Percentiles rank a stretch among this genome's conserved stretches.
These are phyloP conservation scores for Lonicera japonica DNA, from an alignment of 129 eudicot species.

Conservation along the genomic window DNA sequence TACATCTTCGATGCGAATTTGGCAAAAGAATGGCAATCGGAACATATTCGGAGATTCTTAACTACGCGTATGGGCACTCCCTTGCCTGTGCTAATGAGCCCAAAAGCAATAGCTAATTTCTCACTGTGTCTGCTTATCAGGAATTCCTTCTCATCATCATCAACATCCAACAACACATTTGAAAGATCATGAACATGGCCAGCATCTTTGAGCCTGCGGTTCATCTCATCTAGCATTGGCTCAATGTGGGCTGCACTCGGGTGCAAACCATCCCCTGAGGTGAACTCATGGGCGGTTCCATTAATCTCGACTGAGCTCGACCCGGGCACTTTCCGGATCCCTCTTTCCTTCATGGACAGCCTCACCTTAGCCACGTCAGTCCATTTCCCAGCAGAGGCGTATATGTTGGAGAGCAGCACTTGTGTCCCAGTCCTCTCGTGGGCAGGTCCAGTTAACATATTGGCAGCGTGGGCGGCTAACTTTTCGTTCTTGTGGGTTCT, in stretches of 20 bases:
- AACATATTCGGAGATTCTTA: slow-evolving; percentile 55
- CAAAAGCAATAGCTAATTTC: slow-evolving; percentile 49
- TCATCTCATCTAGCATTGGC: slow-evolving; percentile 36
- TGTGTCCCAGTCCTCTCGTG: slow-evolving; percentile 28
- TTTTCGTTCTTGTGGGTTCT: slow-evolving; percentile 38
- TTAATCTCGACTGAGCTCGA: slow-evolving; percentile 48
- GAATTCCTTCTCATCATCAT: slow-evolving; percentile 41
- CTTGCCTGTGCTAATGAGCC: slow-evolving; percentile 26
- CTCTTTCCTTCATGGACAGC: slow-evolving; percentile 37
- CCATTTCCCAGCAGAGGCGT: slow-evolving; percentile 50
- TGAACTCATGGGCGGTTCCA: slow-evolving; percentile 44
- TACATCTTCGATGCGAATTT: slow-evolving; percentile 43
- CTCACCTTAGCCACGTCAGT: slow-evolving; percentile 42
- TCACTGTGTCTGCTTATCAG: slow-evolving; percentile 51
- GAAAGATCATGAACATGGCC: slow-evolving; percentile 35
- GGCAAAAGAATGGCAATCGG: slow-evolving; percentile 50
- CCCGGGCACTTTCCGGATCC: slow-evolving; percentile 42
- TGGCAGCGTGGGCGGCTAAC: slow-evolving; percentile 31
- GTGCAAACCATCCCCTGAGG: slow-evolving; percentile 42
- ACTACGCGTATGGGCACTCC: slow-evolving; percentile 38
- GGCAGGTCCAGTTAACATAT: slow-evolving; percentile 9
- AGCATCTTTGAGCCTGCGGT: slow-evolving; percentile 27
- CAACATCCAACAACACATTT: slow-evolving; percentile 40
- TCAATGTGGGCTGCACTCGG: slow-evolving; percentile 15
- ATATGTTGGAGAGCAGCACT: slow-evolving; percentile 52